phyloP scores from a whole-genome alignment of 768 basidiomycete species.

The Serpula lacrymans region DNA sequence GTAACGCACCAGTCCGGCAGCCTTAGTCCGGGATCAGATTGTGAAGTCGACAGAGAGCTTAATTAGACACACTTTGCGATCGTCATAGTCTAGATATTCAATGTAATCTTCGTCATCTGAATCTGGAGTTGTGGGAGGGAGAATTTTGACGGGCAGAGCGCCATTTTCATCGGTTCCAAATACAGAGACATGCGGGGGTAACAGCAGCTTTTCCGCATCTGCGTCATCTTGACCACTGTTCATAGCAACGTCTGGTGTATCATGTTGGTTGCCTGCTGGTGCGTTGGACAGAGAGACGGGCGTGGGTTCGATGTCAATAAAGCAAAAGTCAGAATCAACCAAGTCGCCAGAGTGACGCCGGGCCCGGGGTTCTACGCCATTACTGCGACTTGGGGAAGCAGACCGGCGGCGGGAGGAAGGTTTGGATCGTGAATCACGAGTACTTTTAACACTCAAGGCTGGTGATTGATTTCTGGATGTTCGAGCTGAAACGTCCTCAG shows the following conservation, averaged over 20 bases:
- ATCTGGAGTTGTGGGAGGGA: slow-evolving; percentile 37
- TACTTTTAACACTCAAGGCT: slow-evolving; percentile 7
- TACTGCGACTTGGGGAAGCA: slow-evolving; percentile 39
- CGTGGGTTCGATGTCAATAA: slow-evolving; percentile 46
- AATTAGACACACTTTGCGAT: slow-evolving; percentile 44
- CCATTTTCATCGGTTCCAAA: slow-evolving; percentile 30
- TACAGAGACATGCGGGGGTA: slow-evolving; percentile 71
- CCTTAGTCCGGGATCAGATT: slow-evolving; percentile 30
- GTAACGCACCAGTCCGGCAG: slow-evolving; percentile 53
- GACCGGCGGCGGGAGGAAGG: slow-evolving; percentile 30
- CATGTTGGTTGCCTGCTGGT: slow-evolving; percentile 7
- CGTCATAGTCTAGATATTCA: slow-evolving; percentile 75
- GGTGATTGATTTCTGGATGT: slow-evolving; percentile 18
- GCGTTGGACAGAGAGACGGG: slow-evolving; percentile 25
- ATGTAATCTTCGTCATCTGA: slow-evolving; percentile 66
- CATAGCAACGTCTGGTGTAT: slow-evolving; percentile 15
- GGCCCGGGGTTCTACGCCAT: slow-evolving; percentile 14
- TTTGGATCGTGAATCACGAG: slow-evolving; percentile 4
- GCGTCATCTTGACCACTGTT: too few relatives aligned
- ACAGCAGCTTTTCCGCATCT: slow-evolving; percentile 35
- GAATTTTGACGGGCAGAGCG: slow-evolving; percentile 42
- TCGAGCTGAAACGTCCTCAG: slow-evolving; percentile 12
- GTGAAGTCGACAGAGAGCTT: neutral
- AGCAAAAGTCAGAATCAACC: slow-evolving; percentile 37
- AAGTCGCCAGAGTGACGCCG: too few relatives aligned